These are phyloP conservation scores for Hirschfeldia incana DNA, from an alignment of 345 rosid genomes.

Conservation along the genomic window DNA sequence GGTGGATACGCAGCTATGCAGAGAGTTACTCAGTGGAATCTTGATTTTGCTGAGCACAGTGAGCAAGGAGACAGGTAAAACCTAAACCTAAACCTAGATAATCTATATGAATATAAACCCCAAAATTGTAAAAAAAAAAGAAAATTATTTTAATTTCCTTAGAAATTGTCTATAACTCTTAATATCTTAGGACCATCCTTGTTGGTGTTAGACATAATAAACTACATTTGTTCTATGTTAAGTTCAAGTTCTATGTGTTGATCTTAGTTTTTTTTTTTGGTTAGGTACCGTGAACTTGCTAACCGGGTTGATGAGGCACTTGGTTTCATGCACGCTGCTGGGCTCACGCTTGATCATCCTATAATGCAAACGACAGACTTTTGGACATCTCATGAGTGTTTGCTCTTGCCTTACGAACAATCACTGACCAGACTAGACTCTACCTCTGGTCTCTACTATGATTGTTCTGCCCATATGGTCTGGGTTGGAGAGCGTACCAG, in stretches of 20 bases:
- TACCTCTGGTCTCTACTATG: neutral
- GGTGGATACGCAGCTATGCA: neutral
- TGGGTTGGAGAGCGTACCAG: neutral
- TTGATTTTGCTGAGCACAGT: neutral
- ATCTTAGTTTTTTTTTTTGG: neutral
- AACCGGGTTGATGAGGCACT: neutral
- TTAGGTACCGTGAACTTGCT: neutral
- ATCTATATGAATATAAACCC: too few species aligned
- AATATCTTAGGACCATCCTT: neutral
- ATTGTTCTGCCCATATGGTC: neutral
- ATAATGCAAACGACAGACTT: neutral
- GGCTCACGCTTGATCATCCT: neutral
- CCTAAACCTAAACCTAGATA: neutral
- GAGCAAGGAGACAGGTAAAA: neutral
- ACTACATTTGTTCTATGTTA: neutral
- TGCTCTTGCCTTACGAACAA: neutral
- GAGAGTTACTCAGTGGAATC: constrained; percentile 1
- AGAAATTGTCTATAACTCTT: neutral
- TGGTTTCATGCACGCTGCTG: constrained; percentile 1
- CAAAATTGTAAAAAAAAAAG: too few species aligned
- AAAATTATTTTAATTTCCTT: neutral
- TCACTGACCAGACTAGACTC: neutral
- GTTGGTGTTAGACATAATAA: neutral
- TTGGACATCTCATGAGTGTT: neutral
- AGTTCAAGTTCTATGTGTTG: neutral